A percentile compares a stretch with the other conserved stretches of the same genome.
These are phyloP conservation scores for Tylopilus sp. DNA, from an alignment of 768 basidiomycete genomes.

Conservation along the genomic window DNA sequence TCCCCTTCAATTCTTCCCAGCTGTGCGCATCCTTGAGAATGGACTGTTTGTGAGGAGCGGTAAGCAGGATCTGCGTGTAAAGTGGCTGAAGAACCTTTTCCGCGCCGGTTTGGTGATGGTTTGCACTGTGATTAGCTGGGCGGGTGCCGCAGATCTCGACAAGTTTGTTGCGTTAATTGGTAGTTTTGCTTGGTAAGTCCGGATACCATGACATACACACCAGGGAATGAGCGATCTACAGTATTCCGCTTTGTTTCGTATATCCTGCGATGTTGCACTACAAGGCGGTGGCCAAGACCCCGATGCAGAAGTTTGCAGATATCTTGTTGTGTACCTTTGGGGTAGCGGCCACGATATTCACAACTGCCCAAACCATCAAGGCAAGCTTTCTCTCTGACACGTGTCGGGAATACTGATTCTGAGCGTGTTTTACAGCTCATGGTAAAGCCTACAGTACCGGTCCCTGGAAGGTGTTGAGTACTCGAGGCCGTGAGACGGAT, in stretches of 20 bases:
- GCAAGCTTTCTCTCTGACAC: constrained; percentile 35
- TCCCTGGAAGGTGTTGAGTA: constrained; percentile 33
- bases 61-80: constrained; percentile 74
- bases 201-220: neutral
- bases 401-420: constrained; percentile 6
- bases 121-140: constrained; percentile 80
- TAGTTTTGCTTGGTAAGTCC: constrained; percentile 84
- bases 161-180: constrained; percentile 95
- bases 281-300: constrained; percentile 76
- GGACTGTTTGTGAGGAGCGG: constrained; percentile 87
- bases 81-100: constrained; percentile 96
- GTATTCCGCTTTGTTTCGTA: constrained; percentile 90
- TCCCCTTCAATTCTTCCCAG: constrained; percentile 96
- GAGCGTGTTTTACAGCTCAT: constrained; percentile 47
- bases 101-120: constrained; percentile 70
- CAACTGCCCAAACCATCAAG: constrained; percentile 73
- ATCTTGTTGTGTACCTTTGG: constrained; percentile 77
- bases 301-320: constrained; percentile 62
- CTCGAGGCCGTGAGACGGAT: constrained; percentile 1
- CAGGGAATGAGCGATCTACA: constrained; percentile 30
- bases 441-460: constrained; percentile 44
- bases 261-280: constrained; percentile 94
- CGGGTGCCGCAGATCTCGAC: constrained; percentile 85
- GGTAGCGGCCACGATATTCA: constrained; percentile 65
- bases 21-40: constrained; percentile 95